Conservation (phyloP, 768 basidiomycete genomes). For the Kwoniella sp. region DNA sequence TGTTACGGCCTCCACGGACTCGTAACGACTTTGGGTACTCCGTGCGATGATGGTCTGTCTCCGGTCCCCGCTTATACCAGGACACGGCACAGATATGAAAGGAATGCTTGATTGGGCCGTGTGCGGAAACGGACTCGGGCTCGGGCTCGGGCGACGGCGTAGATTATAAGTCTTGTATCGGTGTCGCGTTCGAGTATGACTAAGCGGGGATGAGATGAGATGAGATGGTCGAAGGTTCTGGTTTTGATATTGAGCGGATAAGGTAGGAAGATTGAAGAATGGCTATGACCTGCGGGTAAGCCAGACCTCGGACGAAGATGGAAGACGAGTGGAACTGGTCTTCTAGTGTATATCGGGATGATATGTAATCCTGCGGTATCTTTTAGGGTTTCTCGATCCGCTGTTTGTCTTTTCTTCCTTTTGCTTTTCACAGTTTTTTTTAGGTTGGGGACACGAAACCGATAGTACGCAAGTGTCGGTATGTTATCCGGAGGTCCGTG, state of each 20-base stretch:
- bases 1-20: not conserved
- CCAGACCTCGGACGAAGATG: not conserved
- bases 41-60: not conserved
- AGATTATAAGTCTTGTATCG: not conserved
- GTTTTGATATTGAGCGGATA: not conserved
- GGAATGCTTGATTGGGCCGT: not conserved
- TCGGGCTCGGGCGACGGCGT: not conserved
- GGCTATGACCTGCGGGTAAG: not conserved
- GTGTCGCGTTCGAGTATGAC: not conserved
- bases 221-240: not conserved
- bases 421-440: slow-evolving; percentile 2
- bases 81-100: not conserved
- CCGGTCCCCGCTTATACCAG: not conserved
- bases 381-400: too few species aligned
- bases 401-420: too few species aligned
- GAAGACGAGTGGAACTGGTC: not conserved
- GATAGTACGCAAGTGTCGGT: not conserved
- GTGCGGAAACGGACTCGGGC: not conserved
- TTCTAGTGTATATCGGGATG: too few species aligned
- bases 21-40: not conserved
- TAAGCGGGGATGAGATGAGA: not conserved
- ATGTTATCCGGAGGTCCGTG: not conserved
- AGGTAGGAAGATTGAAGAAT: not conserved
- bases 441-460: not conserved
- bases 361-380: too few species aligned